A percentile compares a stretch with the other conserved stretches of the same genome.
phyloP scores from a whole-genome alignment of 805 yeast genomes.

The Suhomyces prunicola region DNA sequence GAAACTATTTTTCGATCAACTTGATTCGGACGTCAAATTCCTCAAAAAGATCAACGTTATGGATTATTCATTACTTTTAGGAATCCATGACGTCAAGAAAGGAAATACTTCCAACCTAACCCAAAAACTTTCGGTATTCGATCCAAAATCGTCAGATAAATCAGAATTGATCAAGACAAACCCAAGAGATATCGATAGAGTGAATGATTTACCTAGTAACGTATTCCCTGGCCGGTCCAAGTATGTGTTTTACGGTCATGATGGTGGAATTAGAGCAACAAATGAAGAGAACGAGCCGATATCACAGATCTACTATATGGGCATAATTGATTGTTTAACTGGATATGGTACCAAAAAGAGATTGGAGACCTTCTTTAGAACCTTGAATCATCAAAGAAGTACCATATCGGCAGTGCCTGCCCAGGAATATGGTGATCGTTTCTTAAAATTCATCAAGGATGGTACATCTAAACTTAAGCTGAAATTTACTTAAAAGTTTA shows the following conservation, averaged over 20 bases:
- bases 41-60: constrained; percentile 76
- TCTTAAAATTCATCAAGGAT: constrained; percentile 60
- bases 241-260: constrained; percentile 67
- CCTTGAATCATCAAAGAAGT: constrained; percentile 62
- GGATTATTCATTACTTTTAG: constrained; percentile 92
- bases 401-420: constrained; percentile 91
- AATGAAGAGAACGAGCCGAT: constrained; percentile 58
- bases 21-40: constrained; percentile 70
- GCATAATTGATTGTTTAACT: constrained; percentile 92
- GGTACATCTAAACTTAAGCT: constrained; percentile 15
- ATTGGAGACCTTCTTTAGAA: constrained; percentile 83
- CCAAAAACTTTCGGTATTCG: constrained; percentile 44
- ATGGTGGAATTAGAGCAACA: constrained; percentile 82
- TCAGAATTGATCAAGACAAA: constrained; percentile 44
- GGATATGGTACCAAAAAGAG: constrained; percentile 69
- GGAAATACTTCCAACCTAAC: constrained; percentile 43
- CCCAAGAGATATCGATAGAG: constrained; percentile 42
- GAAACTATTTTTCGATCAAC: constrained; percentile 59
- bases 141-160: constrained; percentile 39
- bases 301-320: constrained; percentile 77
- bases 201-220: constrained; percentile 39
- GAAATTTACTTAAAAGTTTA: constrained; percentile 1
- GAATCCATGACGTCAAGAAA: constrained; percentile 72
- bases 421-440: constrained; percentile 82
- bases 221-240: constrained; percentile 48